phyloP scores from a whole-genome alignment of 306 rosid genomes.

The Castanea crenata region DNA sequence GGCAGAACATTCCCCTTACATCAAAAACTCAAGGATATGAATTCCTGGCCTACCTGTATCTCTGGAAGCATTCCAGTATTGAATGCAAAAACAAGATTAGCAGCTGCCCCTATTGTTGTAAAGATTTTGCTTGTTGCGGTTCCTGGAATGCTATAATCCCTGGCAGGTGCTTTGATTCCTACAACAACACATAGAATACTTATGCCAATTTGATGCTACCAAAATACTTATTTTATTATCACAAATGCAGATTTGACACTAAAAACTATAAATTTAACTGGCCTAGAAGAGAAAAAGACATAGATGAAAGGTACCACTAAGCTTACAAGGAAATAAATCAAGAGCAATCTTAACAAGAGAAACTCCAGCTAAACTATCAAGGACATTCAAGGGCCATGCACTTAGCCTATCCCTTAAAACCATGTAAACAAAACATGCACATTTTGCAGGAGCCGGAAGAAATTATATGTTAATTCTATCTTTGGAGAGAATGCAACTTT shows the following conservation, averaged over 20 bases:
- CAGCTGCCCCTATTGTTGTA: slow-evolving; percentile 81
- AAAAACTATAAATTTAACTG: neutral
- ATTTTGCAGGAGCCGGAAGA: neutral
- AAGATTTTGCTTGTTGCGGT: slow-evolving; percentile 61
- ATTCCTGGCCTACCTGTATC: slow-evolving; percentile 65
- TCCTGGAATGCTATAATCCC: slow-evolving; percentile 80
- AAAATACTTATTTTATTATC: neutral
- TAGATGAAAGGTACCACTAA: neutral
- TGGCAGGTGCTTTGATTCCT: slow-evolving; percentile 72
- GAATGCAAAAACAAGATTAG: slow-evolving; percentile 87
- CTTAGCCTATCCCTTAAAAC: neutral
- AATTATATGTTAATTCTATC: too few relatives aligned
- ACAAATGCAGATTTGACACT: neutral
- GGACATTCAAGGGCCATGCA: neutral
- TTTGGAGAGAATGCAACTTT: too few relatives aligned
- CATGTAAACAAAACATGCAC: neutral
- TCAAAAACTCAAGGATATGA: slow-evolving; percentile 4
- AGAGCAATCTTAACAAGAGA: neutral
- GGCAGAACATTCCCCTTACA: neutral
- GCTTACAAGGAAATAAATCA: neutral
- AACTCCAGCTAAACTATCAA: neutral
- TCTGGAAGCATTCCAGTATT: slow-evolving; percentile 99
- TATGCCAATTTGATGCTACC: neutral
- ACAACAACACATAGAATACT: slow-evolving; percentile 5
- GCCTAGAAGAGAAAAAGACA: neutral